Evolutionary conservation across 805 yeast genomes (phyloP), one percentile per base, ranked within the genome.

Genomic region (Candida quercuum): DNA sequence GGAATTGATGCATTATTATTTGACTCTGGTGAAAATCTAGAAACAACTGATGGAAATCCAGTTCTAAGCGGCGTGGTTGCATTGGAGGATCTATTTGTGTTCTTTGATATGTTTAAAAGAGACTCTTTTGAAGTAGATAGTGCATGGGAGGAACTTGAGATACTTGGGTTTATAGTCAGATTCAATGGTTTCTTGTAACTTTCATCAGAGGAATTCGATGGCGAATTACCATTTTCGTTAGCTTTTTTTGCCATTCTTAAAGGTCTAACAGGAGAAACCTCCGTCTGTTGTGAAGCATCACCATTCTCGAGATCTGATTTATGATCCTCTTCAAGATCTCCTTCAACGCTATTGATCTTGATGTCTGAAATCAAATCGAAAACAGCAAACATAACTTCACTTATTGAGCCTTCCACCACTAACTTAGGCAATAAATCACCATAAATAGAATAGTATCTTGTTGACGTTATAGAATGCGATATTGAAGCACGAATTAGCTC

Each of bases 391-490:
- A 81, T 70, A 25, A 88, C 63, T 51, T 88, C 96, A 31, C 84
- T 73, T 9, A 86, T 63, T 0, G 97, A 81, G 17, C 87, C 74
- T 59, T 86, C 82, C 15, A 88, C 71, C 3, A 87, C 72, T 16
- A 82, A 62, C 37, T 70, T 72, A 1, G 96, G 96, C 38, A 86
- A 60, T 3, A 85, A 52, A n/a, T 71, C 68, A 4, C 72, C 65
- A 48, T 83, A 81, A 10, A 78, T 63, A 1, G 84, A 75, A 57
- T 67, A 83, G 53, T 86, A 86, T 51, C 96, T 71, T 1, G 89
- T 74, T 1, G 87, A 71, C 4, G 95, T 79, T 29, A 91, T 76
- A 1, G 80, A 74, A 59, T 83, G 87, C 14, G 88, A 76, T 18
- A 84, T 72, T 1, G 91, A 71, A 32, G 82, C 81, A 39, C 81